A percentile compares a stretch with the other conserved stretches of the same genome.
These are phyloP conservation scores for Dothidotthia symphoricarpi DNA, from an alignment of 2,329 filamentous ascomycete genomes.

Conservation along the genomic window DNA sequence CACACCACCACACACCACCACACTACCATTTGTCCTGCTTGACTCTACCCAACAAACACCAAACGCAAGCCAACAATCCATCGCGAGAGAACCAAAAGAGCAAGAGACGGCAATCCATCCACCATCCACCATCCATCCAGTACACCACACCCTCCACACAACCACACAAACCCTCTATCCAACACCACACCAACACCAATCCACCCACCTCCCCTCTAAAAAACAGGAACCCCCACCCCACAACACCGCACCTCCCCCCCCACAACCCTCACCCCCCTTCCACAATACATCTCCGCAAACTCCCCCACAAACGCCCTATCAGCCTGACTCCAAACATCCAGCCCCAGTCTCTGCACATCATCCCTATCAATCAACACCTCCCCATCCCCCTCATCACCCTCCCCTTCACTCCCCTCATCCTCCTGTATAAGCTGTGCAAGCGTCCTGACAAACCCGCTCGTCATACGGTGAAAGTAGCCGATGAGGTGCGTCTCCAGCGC, in stretches of 20 bases:
- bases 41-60: too few species aligned
- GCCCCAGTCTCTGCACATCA: slow-evolving; percentile 68
- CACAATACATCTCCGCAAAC: slow-evolving; percentile 65
- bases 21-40: too few species aligned
- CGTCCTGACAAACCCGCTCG: slow-evolving; percentile 62
- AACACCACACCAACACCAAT: too few species aligned
- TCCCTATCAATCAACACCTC: slow-evolving; percentile 58
- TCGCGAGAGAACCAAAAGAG: too few species aligned
- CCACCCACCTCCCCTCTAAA: slow-evolving; percentile 14
- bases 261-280: slow-evolving; percentile 61
- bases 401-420: slow-evolving; percentile 43
- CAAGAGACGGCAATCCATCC: too few species aligned
- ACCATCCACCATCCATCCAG: too few species aligned
- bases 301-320: slow-evolving; percentile 69
- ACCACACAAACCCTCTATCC: too few species aligned
- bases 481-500: slow-evolving; percentile 69
- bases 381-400: slow-evolving; percentile 19
- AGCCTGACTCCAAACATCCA: slow-evolving; percentile 72
- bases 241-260: slow-evolving; percentile 72
- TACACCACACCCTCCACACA: too few species aligned
- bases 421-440: slow-evolving; percentile 62
- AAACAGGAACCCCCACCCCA: slow-evolving; percentile 59
- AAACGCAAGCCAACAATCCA: too few species aligned
- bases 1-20: too few species aligned
- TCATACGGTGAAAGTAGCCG: slow-evolving; percentile 78